Percentiles rank a stretch among this genome's conserved stretches.
Conservation (phyloP, 768 basidiomycete species). For the Leccinum rimulosum region DNA sequence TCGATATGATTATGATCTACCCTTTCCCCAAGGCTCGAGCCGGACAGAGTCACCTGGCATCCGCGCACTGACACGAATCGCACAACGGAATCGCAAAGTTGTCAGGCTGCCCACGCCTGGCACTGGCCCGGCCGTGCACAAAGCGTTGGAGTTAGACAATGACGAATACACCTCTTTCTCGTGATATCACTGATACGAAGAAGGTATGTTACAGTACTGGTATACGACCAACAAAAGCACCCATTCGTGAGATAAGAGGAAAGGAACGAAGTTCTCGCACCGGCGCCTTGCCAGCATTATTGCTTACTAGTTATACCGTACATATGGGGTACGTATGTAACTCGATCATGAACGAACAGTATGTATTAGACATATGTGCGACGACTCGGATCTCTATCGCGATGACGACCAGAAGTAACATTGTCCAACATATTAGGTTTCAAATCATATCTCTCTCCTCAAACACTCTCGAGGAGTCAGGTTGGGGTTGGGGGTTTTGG, state of each 20-base stretch:
- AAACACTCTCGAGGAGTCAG: neutral
- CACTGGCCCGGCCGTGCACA: no score
- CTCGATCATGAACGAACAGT: neutral
- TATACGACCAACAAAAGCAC: neutral
- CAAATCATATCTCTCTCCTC: neutral
- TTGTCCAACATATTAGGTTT: neutral
- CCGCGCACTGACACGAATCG: no score
- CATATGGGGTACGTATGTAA: neutral
- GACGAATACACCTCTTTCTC: neutral
- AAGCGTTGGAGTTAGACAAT: neutral
- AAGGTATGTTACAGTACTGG: neutral
- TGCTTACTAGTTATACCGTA: neutral
- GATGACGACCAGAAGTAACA: neutral
- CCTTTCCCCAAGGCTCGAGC: neutral
- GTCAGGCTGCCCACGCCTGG: no score
- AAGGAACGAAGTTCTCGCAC: neutral
- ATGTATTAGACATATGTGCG: neutral
- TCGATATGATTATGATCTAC: neutral
- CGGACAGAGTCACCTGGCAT: no score
- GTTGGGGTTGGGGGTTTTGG: neutral
- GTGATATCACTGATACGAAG: neutral
- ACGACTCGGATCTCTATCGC: neutral
- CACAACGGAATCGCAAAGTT: no score
- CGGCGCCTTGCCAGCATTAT: neutral
- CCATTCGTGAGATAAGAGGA: neutral